Conservation (phyloP, 2,329 filamentous ascomycete species). For the Phyllosticta citrichinensis region DNA sequence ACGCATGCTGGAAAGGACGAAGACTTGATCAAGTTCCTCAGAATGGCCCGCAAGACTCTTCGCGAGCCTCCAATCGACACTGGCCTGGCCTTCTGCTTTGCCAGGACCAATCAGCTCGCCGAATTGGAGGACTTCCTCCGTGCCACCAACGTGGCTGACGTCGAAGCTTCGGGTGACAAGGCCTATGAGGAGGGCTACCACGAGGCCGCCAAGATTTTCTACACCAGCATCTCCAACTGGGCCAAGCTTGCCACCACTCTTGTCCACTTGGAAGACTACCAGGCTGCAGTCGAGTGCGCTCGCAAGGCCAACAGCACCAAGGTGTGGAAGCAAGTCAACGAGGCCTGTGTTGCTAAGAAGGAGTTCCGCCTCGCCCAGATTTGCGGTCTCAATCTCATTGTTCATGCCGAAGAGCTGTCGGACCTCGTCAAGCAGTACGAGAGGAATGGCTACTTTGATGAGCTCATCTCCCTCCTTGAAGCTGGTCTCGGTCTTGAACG, state of each 20-base stretch:
- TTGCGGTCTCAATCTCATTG: conserved; percentile 93
- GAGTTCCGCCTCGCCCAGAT: conserved; percentile 98
- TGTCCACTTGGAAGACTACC: conserved; percentile 94
- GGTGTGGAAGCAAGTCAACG: conserved; percentile 98
- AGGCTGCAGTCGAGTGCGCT: conserved; percentile 92
- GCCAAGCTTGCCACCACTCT: conserved; percentile 95
- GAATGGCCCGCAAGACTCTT: conserved; percentile 94
- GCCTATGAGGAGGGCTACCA: conserved; percentile 90
- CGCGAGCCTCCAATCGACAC: conserved; percentile 92
- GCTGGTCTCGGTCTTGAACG: conserved; percentile 70
- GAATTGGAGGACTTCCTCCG: conserved; percentile 96
- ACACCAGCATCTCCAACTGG: conserved; percentile 97
- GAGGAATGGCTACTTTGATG: conserved; percentile 93
- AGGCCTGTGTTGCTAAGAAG: conserved; percentile 92
- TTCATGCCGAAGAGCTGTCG: conserved; percentile 91
- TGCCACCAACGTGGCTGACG: conserved; percentile 84
- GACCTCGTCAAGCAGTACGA: conserved; percentile 95
- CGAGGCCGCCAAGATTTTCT: conserved; percentile 98
- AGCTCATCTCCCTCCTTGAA: conserved; percentile 88
- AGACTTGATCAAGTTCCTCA: conserved; percentile 89
- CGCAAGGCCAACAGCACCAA: conserved; percentile 98
- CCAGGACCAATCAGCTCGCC: conserved; percentile 78
- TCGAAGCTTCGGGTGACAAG: conserved; percentile 96
- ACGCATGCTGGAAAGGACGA: conserved; percentile 96
- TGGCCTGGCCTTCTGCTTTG: conserved; percentile 84